A percentile compares a stretch with the other conserved stretches of the same genome.
Conservation (phyloP, 352 stramenopile genomes). For the Peronosclerospora sorghi region DNA sequence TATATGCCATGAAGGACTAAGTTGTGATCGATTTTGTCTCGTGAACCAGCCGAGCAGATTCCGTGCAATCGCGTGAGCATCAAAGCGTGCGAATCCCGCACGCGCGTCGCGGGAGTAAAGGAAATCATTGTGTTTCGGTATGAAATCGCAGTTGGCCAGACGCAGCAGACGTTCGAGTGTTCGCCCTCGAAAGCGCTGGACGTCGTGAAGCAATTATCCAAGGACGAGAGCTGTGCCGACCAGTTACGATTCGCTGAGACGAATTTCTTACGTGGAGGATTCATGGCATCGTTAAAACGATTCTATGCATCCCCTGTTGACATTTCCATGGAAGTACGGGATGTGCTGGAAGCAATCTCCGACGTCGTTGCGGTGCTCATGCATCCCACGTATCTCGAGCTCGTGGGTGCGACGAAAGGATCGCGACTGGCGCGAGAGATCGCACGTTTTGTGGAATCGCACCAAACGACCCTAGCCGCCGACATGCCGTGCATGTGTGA, state of each 20-base stretch:
- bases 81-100: slow-evolving; percentile 19
- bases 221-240: slow-evolving; percentile 33
- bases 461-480: slow-evolving; percentile 20
- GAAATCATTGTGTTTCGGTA: slow-evolving; percentile 36
- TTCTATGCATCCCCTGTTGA: slow-evolving; percentile 46
- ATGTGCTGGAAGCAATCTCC: slow-evolving; percentile 63
- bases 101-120: not conserved
- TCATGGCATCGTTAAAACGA: slow-evolving; percentile 50
- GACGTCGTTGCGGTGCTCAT: slow-evolving; percentile 61
- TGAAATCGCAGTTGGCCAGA: slow-evolving; percentile 50
- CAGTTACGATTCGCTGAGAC: slow-evolving; percentile 60
- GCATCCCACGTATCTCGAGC: slow-evolving; percentile 39
- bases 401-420: slow-evolving; percentile 44
- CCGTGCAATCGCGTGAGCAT: slow-evolving; percentile 51
- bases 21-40: slow-evolving; percentile 4
- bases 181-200: slow-evolving; percentile 43
- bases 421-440: slow-evolving; percentile 48
- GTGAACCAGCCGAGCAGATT: slow-evolving; percentile 53
- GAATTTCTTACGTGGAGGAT: slow-evolving; percentile 47
- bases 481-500: slow-evolving; percentile 58
- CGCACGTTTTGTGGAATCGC: slow-evolving; percentile 39
- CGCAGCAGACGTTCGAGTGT: slow-evolving; percentile 50
- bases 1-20: not conserved
- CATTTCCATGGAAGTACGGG: slow-evolving; percentile 53
- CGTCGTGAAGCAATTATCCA: slow-evolving; percentile 44